These are phyloP conservation scores for Passiflora organensis DNA, from an alignment of 345 rosid species.

Conservation along the genomic window DNA sequence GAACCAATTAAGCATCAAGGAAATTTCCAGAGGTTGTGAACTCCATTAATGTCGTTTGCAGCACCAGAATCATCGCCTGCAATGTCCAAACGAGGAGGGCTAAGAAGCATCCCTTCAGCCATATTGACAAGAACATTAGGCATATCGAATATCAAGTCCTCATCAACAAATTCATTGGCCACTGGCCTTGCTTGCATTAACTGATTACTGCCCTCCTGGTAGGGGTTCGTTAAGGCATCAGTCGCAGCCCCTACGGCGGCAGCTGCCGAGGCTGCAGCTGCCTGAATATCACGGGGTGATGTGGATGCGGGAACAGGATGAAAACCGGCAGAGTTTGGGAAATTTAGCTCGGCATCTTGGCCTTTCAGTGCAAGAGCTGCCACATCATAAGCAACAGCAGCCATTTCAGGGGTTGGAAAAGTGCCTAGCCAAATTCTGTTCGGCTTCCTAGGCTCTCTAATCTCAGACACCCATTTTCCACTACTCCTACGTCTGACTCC, in stretches of 20 bases:
- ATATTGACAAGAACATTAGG: slow-evolving; percentile 77
- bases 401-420: slow-evolving; percentile 86
- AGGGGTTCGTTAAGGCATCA: slow-evolving; percentile 42
- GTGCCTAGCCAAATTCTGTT: slow-evolving; percentile 90
- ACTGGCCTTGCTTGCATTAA: background rate
- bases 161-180: slow-evolving; percentile 52
- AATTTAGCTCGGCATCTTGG: slow-evolving; percentile 69
- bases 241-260: slow-evolving; percentile 81
- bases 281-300: slow-evolving; percentile 78
- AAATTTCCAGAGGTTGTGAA: slow-evolving; percentile 63
- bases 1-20: no score
- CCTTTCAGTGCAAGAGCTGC: slow-evolving; percentile 91
- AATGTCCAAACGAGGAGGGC: slow-evolving; percentile 69
- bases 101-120: slow-evolving; percentile 99
- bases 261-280: slow-evolving; percentile 84
- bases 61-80: slow-evolving; percentile 22
- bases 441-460: slow-evolving; percentile 80
- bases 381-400: slow-evolving; percentile 90
- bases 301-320: slow-evolving; percentile 70
- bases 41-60: slow-evolving; percentile 11
- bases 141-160: slow-evolving; percentile 86
- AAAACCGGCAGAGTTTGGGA: slow-evolving; percentile 68
- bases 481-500: slow-evolving; percentile 74
- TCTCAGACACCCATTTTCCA: slow-evolving; percentile 89
- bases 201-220: slow-evolving; percentile 1